Percentiles rank a stretch among this genome's conserved stretches.
Evolutionary conservation across 164 flowering plant species (phyloP).

Genomic region (Buxus sempervirens): DNA sequence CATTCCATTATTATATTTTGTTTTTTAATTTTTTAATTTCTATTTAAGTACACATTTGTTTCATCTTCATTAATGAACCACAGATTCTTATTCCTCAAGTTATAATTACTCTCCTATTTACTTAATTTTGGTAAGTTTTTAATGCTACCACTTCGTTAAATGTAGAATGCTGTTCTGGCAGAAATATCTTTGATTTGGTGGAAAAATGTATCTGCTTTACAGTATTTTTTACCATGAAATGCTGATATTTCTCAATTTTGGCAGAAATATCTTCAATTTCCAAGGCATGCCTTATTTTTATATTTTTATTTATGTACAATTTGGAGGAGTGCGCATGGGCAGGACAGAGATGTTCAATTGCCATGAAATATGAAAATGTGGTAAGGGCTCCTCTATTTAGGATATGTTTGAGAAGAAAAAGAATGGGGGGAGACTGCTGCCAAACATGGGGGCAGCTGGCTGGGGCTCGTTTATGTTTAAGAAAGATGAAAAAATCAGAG

Average conservation of each 20-base stretch:
- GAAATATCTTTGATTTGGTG: background rate
- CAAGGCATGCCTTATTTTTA: no score
- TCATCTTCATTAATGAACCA: background rate
- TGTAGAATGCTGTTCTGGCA: background rate
- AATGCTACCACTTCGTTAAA: no score
- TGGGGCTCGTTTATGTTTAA: no score
- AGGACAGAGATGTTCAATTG: no score
- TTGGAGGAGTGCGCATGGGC: no score
- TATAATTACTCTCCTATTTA: background rate
- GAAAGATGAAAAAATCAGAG: no score
- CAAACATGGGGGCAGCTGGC: no score
- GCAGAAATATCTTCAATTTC: background rate
- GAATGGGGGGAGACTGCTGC: no score
- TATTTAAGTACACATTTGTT: background rate
- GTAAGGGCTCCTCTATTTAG: no score
- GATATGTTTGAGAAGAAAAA: no score
- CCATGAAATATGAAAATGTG: no score
- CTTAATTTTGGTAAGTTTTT: background rate
- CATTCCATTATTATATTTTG: background rate
- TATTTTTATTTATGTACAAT: no score
- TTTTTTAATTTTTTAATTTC: background rate
- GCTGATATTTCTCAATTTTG: background rate
- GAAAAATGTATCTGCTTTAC: background rate
- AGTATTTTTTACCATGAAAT: background rate
- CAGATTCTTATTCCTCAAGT: background rate